A percentile compares a stretch with the other conserved stretches of the same genome.
Evolutionary conservation across 352 stramenopile species (phyloP).

Genomic region (Pythium rhizo-oryzae): DNA sequence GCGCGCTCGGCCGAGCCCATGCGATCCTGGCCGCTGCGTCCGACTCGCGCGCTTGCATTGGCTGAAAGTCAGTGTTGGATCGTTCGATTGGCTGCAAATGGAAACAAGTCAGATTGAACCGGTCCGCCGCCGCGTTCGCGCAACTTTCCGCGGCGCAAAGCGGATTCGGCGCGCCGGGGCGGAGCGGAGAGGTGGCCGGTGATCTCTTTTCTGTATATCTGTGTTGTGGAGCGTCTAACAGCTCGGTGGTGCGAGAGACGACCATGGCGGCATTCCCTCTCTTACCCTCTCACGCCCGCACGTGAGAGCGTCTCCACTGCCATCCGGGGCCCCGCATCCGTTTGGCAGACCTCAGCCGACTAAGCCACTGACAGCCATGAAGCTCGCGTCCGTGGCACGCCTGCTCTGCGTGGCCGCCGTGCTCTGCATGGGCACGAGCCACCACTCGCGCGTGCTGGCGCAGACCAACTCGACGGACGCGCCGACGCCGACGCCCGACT

Average conservation of each 20-base stretch:
- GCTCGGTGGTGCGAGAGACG: background rate
- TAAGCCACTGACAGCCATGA: background rate
- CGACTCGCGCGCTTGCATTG: background rate
- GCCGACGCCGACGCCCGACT: background rate
- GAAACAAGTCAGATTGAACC: constrained; percentile 4
- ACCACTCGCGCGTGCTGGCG: background rate
- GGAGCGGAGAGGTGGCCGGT: background rate
- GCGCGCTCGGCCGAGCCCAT: background rate
- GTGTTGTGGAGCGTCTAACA: background rate
- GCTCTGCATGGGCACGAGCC: background rate
- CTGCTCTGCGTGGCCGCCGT: constrained; percentile 9
- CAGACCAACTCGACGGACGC: constrained; percentile 7
- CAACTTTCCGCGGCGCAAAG: constrained; percentile 3
- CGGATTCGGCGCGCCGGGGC: background rate
- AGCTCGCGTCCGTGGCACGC: background rate
- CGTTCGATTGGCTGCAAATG: background rate
- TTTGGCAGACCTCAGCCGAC: constrained; percentile 1
- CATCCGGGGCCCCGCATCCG: background rate
- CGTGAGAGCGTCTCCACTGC: constrained; percentile 22
- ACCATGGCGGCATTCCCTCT: constrained; percentile 14
- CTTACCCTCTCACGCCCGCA: constrained; percentile 26
- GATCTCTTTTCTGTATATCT: constrained; percentile 9
- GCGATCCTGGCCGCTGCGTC: background rate
- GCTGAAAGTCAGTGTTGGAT: background rate
- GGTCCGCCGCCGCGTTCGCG: background rate